Conservation (phyloP, 2,329 filamentous ascomycete genomes). For the Exophiala mesophila region DNA sequence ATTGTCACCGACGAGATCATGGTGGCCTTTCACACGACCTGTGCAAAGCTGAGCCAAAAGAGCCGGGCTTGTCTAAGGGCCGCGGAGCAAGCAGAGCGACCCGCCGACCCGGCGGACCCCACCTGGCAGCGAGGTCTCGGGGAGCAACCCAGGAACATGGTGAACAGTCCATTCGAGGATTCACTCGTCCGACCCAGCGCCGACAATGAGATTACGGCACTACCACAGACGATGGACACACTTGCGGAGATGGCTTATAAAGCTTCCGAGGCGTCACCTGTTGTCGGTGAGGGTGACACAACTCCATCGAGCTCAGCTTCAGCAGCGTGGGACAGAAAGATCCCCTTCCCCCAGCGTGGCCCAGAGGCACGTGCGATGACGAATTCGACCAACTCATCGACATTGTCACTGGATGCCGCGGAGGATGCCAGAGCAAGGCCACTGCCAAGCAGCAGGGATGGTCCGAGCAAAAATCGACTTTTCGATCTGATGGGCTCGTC, state of each 20-base stretch:
- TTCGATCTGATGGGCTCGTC: slow-evolving; percentile 42
- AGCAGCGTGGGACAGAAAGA: slow-evolving; percentile 40
- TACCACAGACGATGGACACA: slow-evolving; percentile 22
- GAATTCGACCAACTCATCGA: slow-evolving; percentile 45
- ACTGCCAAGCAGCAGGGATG: slow-evolving; percentile 34
- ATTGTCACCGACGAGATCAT: slow-evolving; percentile 37
- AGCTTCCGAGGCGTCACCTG: slow-evolving; percentile 7
- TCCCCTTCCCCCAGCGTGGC: slow-evolving; percentile 38
- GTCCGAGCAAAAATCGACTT: slow-evolving; percentile 36
- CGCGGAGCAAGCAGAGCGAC: slow-evolving; percentile 46
- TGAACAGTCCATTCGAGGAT: slow-evolving; percentile 19
- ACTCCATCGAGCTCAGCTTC: slow-evolving; percentile 43
- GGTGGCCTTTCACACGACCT: slow-evolving; percentile 41
- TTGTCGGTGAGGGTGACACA: slow-evolving; percentile 34
- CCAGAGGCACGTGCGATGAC: slow-evolving; percentile 39
- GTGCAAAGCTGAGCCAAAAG: slow-evolving; percentile 38
- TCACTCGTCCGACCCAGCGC: slow-evolving; percentile 1
- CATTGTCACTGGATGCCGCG: slow-evolving; percentile 35
- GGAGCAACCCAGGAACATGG: slow-evolving; percentile 38
- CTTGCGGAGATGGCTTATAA: slow-evolving; percentile 10
- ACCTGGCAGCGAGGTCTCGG: slow-evolving; percentile 48
- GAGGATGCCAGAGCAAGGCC: slow-evolving; percentile 36
- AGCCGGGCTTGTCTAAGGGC: slow-evolving; percentile 43
- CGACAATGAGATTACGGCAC: slow-evolving; percentile 22
- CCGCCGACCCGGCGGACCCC: slow-evolving; percentile 41